Evolutionary conservation across 345 rosid genomes (phyloP).

Genomic region (Bruguiera gymnorhiza): DNA sequence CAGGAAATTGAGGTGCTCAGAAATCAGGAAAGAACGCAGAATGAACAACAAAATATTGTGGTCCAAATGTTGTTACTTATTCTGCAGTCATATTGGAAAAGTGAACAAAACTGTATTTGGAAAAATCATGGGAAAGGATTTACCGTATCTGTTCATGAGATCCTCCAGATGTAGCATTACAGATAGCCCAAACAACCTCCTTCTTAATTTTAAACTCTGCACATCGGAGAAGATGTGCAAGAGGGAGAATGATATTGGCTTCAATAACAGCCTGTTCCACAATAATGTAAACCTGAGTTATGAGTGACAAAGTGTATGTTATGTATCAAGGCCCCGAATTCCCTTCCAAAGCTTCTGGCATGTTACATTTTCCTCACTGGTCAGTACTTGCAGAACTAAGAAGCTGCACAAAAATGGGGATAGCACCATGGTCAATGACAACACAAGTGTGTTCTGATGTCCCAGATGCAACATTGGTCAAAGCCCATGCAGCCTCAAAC

Average conservation of each 20-base stretch:
- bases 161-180: slow-evolving; percentile 37
- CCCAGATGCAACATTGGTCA: slow-evolving; percentile 35
- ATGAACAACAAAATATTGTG: too few relatives aligned
- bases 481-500: slow-evolving; percentile 40
- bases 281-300: neutral
- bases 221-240: slow-evolving; percentile 37
- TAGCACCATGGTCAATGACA: slow-evolving; percentile 33
- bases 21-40: too few relatives aligned
- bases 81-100: neutral
- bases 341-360: neutral
- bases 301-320: neutral
- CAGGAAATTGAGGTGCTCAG: too few relatives aligned
- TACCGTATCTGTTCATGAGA: slow-evolving; percentile 39
- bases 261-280: slow-evolving; percentile 36
- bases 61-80: too few relatives aligned
- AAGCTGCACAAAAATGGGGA: slow-evolving; percentile 37
- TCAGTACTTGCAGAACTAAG: slow-evolving; percentile 24
- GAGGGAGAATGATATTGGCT: slow-evolving; percentile 34
- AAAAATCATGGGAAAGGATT: neutral
- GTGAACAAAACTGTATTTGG: neutral
- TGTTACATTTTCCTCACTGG: neutral
- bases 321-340: neutral
- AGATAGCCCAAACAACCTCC: slow-evolving; percentile 48
- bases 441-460: slow-evolving; percentile 34
- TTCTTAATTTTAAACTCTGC: slow-evolving; percentile 39